Conservation (phyloP, 441 rosid species). For the Flueggea neowawraea region DNA sequence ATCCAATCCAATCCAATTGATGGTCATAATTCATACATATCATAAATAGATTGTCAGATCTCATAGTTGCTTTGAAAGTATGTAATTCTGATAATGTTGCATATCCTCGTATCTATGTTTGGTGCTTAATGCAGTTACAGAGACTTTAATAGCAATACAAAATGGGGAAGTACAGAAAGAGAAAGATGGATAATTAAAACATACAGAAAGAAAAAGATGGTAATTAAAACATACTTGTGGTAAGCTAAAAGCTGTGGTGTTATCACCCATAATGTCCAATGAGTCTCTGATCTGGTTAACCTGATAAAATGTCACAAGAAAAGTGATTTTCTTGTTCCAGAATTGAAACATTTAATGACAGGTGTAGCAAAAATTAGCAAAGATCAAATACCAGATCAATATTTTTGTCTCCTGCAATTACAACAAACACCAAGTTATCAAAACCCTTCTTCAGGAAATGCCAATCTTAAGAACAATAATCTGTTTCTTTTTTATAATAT, state of each 20-base stretch:
- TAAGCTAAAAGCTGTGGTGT: slow-evolving; percentile 97
- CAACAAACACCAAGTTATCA: slow-evolving; percentile 26
- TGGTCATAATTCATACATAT: background rate
- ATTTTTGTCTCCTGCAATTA: slow-evolving; percentile 85
- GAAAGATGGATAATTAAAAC: slow-evolving; percentile 8
- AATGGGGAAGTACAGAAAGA: slow-evolving; percentile 1
- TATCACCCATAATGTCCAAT: slow-evolving; percentile 91
- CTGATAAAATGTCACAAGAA: slow-evolving; percentile 30
- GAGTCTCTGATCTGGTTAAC: slow-evolving; percentile 96
- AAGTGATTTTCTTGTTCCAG: slow-evolving; percentile 18
- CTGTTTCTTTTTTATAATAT: slow-evolving; percentile 4
- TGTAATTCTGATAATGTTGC: too few relatives aligned
- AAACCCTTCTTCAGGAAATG: slow-evolving; percentile 15
- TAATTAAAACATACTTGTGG: slow-evolving; percentile 70
- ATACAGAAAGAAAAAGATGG: slow-evolving; percentile 1
- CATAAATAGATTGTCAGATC: background rate
- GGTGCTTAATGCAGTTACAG: background rate
- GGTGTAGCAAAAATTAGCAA: slow-evolving; percentile 11
- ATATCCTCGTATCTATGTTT: too few relatives aligned
- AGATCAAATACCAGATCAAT: slow-evolving; percentile 68
- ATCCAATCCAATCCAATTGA: too few relatives aligned
- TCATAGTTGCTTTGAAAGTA: too few relatives aligned
- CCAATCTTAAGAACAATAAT: slow-evolving; percentile 14
- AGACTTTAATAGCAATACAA: background rate
- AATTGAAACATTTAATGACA: slow-evolving; percentile 11